Evolutionary conservation across 306 rosid genomes (phyloP).

Genomic region (Coriaria nepalensis): DNA sequence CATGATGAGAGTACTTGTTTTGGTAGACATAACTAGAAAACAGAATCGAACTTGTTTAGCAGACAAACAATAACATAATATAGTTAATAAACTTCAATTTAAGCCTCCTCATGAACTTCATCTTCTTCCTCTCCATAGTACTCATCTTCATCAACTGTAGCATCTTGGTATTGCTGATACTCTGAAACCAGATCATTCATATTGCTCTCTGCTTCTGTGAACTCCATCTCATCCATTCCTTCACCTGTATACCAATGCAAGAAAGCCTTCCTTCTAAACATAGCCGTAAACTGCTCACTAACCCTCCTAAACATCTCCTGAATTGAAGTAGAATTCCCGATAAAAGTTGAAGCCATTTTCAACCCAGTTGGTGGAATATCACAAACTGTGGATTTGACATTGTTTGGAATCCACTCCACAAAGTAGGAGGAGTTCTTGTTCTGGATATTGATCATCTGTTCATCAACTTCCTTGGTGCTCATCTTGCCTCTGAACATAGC

Average conservation of each 20-base stretch:
- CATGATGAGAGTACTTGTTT: too few relatives aligned
- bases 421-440: conserved; percentile 68
- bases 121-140: conserved; percentile 49
- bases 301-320: conserved; percentile 65
- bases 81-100: too few relatives aligned
- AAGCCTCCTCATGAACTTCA: conserved; percentile 13
- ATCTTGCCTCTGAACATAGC: conserved; percentile 72
- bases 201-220: conserved; percentile 65
- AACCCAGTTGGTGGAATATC: conserved; percentile 67
- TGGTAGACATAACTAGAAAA: too few relatives aligned
- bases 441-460: conserved; percentile 67
- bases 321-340: conserved; percentile 58
- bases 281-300: conserved; percentile 62
- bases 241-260: conserved; percentile 69
- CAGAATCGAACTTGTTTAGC: too few relatives aligned
- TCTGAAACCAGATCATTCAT: conserved; percentile 67
- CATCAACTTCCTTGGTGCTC: conserved; percentile 76
- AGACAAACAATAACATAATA: too few relatives aligned
- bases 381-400: conserved; percentile 67
- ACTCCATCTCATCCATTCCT: conserved; percentile 74
- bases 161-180: conserved; percentile 77
- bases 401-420: conserved; percentile 72
- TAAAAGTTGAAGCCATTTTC: conserved; percentile 68
- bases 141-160: conserved; percentile 66
- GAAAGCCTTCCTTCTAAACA: conserved; percentile 70